Evolutionary conservation across 345 rosid genomes (phyloP), one percentile per base, ranked within the genome.

Genomic region (Psidium guajava): DNA sequence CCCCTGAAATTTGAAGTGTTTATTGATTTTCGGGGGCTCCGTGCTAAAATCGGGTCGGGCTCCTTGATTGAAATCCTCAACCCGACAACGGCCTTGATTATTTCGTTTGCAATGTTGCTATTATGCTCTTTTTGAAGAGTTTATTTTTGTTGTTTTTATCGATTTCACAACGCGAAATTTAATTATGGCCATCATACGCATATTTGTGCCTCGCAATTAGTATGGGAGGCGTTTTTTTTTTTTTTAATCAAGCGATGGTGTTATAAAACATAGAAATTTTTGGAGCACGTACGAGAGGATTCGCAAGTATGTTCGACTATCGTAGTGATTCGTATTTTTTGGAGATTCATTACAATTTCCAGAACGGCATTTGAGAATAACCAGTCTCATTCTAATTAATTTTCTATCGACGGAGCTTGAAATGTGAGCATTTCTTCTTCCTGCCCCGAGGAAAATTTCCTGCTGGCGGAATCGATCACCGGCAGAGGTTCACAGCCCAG

Each of bases 401-500:
- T 14, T 8, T 27, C 5, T 16, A 64, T 8, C 1, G 0, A 0
- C 6, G 3, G 8, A 64, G 22, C 11, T 8, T 64, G 22, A 64
- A 64, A 64, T 32, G 75, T 0, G 1, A 1, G 44, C 3, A 6
- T 64, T 8, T 64, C 22, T 64, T 27, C 5, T 5, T 32, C 3
- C 5, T 21, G 6, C 6, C 44, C 22, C 7, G 8, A 64, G 18
- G 14, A 27, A 7, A 8, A 14, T 61, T 61, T 27, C 1, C 2
- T 14, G 15, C 7, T 14, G 7, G 2, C 4, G 2, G 6, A 61
- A 28, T 9, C 0, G 0, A 61, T 61, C 22, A 28, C 22, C 12
- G 16, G 8, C 1, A 0, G 1, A 14, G 5, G 12, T 64, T 64
- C 5, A 64, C 22, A 0, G 0, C 22, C 0, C 18, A 1, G 27